Conservation (phyloP, 805 yeast species). For the Metschnikowia lachancei region DNA sequence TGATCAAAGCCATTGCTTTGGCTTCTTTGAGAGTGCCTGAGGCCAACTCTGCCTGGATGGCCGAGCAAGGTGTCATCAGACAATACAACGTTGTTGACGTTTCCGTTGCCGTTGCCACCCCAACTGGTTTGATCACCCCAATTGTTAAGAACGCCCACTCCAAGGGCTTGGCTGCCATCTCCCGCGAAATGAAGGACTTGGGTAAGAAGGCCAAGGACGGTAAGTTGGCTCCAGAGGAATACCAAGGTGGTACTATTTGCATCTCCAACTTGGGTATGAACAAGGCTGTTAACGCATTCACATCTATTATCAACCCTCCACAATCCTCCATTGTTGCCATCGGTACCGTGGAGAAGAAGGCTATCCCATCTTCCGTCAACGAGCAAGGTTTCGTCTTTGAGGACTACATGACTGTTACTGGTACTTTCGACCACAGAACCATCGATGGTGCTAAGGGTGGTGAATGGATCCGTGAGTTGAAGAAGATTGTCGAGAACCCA, state of each 20-base stretch:
- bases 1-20: slow-evolving; percentile 89
- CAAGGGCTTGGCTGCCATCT: slow-evolving; percentile 82
- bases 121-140: slow-evolving; percentile 95
- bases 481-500: slow-evolving; percentile 92
- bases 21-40: slow-evolving; percentile 91
- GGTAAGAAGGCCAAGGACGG: slow-evolving; percentile 95
- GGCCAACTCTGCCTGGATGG: slow-evolving; percentile 92
- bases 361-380: slow-evolving; percentile 86
- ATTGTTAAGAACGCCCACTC: slow-evolving; percentile 84
- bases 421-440: slow-evolving; percentile 96
- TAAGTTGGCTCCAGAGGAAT: slow-evolving; percentile 92
- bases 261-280: slow-evolving; percentile 99
- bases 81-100: slow-evolving; percentile 90
- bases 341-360: slow-evolving; percentile 88
- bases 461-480: slow-evolving; percentile 91
- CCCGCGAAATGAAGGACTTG: slow-evolving; percentile 81
- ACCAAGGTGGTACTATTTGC: slow-evolving; percentile 98
- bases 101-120: slow-evolving; percentile 98
- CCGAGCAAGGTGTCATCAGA: slow-evolving; percentile 84
- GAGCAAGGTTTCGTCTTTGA: slow-evolving; percentile 92
- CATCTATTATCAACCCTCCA: slow-evolving; percentile 97
- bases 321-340: slow-evolving; percentile 92
- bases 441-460: slow-evolving; percentile 98
- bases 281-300: slow-evolving; percentile 86
- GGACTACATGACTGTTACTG: slow-evolving; percentile 87